A percentile compares a stretch with the other conserved stretches of the same genome.
These are phyloP conservation scores for Salix exigua DNA, from an alignment of 345 rosid species.

Conservation along the genomic window DNA sequence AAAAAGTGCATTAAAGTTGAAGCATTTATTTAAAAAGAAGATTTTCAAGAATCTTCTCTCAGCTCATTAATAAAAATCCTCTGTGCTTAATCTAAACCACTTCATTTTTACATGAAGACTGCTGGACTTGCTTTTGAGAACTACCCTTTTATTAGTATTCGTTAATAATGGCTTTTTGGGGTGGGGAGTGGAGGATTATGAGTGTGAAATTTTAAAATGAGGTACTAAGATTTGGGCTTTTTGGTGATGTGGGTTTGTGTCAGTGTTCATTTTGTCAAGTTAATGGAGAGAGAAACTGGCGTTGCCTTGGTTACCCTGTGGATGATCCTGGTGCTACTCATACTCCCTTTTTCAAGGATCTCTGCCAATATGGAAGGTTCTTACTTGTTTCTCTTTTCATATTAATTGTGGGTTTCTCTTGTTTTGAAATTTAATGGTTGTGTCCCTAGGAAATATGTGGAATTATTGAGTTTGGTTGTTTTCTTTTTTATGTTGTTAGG, in stretches of 20 bases:
- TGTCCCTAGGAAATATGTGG: neutral
- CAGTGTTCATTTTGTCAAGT: neutral
- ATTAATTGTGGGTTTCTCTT: neutral
- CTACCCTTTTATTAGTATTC: slow-evolving; percentile 5
- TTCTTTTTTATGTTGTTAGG: neutral
- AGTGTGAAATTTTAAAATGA: slow-evolving; percentile 7
- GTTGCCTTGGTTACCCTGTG: slow-evolving; percentile 9
- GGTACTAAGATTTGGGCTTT: neutral
- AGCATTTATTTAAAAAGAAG: slow-evolving; percentile 2
- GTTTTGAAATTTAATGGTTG: neutral
- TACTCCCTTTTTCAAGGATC: slow-evolving; percentile 20
- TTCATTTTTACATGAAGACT: neutral
- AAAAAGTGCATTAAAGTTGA: slow-evolving; percentile 7
- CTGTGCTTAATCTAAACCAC: neutral
- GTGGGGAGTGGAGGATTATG: neutral
- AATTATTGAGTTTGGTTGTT: neutral
- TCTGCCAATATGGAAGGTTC: slow-evolving; percentile 36
- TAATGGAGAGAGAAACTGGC: slow-evolving; percentile 23
- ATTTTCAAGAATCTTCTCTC: slow-evolving; percentile 16
- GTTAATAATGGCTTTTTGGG: neutral
- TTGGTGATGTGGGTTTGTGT: slow-evolving; percentile 16
- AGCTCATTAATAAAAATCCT: neutral
- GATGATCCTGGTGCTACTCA: slow-evolving; percentile 20
- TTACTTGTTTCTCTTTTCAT: neutral
- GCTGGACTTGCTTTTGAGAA: neutral